These are phyloP conservation scores for Erysimum pusillum DNA, from an alignment of 441 rosid species.

Conservation along the genomic window DNA sequence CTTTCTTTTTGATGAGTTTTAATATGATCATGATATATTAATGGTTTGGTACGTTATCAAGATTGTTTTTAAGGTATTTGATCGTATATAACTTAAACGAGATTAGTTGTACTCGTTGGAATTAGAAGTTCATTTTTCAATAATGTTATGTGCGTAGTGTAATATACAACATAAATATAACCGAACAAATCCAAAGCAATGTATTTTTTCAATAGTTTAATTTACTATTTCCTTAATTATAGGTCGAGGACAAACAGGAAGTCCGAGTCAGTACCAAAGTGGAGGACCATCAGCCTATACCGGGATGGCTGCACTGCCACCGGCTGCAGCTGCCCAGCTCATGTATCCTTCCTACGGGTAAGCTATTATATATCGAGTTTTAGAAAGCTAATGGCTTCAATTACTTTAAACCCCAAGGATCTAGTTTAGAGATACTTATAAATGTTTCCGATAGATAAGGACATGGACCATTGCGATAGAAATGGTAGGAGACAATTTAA, in stretches of 20 bases:
- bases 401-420: constrained; percentile 1
- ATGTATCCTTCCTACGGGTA: constrained; percentile 83
- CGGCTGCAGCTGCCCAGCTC: constrained; percentile 66
- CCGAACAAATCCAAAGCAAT: neutral
- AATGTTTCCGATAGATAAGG: constrained; percentile 23
- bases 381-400: neutral
- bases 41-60: constrained; percentile 23
- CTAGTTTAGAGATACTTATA: constrained; percentile 25
- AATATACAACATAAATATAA: constrained; percentile 8
- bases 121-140: constrained; percentile 11
- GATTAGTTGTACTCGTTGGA: constrained; percentile 23
- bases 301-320: constrained; percentile 62
- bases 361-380: constrained; percentile 36
- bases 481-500: constrained; percentile 47
- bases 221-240: constrained; percentile 26
- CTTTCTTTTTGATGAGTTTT: constrained; percentile 7
- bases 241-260: constrained; percentile 80
- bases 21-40: constrained; percentile 6
- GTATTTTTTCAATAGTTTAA: neutral
- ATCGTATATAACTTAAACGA: constrained; percentile 3
- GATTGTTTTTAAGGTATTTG: neutral
- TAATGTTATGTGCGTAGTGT: constrained; percentile 8
- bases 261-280: constrained; percentile 58
- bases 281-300: constrained; percentile 62
- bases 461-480: constrained; percentile 43